Percentiles rank a stretch among this genome's conserved stretches.
These are phyloP conservation scores for Aspergillus ochraceoroseus DNA, from an alignment of 2,329 filamentous ascomycete genomes.

Conservation along the genomic window DNA sequence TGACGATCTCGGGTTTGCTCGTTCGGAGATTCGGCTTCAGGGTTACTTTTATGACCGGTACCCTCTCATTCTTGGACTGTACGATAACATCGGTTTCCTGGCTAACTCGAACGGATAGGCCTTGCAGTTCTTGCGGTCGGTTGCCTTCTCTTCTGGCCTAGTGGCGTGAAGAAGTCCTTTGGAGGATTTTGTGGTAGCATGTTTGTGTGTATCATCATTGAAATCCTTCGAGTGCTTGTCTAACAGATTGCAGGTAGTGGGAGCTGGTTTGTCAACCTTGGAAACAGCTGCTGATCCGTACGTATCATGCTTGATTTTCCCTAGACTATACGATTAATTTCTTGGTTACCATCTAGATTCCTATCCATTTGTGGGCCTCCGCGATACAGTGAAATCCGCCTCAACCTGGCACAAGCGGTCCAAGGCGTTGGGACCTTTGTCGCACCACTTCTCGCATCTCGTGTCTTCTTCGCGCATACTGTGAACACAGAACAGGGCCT, in stretches of 20 bases:
- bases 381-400: constrained; percentile 67
- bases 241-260: constrained; percentile 65
- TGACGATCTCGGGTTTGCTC: too few relatives aligned
- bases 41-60: constrained; percentile 47
- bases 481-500: constrained; percentile 56
- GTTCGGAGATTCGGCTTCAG: neutral
- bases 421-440: constrained; percentile 71
- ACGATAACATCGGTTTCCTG: constrained; percentile 72
- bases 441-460: constrained; percentile 66
- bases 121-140: constrained; percentile 48
- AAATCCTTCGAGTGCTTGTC: constrained; percentile 71
- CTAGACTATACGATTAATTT: constrained; percentile 9
- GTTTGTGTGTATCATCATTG: too few relatives aligned
- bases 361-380: constrained; percentile 65
- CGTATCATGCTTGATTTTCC: constrained; percentile 38
- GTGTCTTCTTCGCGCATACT: constrained; percentile 65
- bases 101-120: constrained; percentile 37
- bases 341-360: constrained; percentile 29
- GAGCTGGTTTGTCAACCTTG: constrained; percentile 66
- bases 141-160: constrained; percentile 78
- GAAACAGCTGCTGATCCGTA: constrained; percentile 76
- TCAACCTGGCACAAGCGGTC: constrained; percentile 73
- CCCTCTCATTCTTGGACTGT: constrained; percentile 51
- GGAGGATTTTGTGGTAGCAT: constrained; percentile 66
- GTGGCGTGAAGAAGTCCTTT: constrained; percentile 67